Evolutionary conservation across 2,329 filamentous ascomycete species (phyloP).

Genomic region (Didymellaceae sp.): DNA sequence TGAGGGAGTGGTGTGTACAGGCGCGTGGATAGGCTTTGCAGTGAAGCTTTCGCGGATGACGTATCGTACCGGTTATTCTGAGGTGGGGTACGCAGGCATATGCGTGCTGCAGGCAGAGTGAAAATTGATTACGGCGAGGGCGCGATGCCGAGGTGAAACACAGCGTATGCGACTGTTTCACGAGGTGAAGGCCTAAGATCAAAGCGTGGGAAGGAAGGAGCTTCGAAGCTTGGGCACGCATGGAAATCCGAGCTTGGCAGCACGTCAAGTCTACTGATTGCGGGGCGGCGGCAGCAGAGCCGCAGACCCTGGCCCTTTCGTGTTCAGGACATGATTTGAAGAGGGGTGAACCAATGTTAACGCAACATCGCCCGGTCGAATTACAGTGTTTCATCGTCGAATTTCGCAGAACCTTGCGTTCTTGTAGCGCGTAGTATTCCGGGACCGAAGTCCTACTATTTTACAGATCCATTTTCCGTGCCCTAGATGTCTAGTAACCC

Average conservation of each 20-base stretch:
- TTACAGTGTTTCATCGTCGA: conserved; percentile 2
- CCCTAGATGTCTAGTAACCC: conserved; percentile 11
- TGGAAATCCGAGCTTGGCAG: conserved; percentile 6
- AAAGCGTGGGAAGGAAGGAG: conserved; percentile 4
- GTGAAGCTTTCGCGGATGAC: conserved; percentile 10
- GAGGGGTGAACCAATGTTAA: neutral
- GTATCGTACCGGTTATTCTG: conserved; percentile 12
- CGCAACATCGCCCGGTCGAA: neutral
- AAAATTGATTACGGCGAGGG: neutral
- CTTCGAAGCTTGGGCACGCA: conserved; percentile 18
- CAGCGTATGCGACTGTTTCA: conserved; percentile 5
- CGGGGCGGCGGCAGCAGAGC: conserved; percentile 15
- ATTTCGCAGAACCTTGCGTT: conserved; percentile 7
- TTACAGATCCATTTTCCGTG: conserved; percentile 18
- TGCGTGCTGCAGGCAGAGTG: neutral
- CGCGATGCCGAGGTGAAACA: neutral
- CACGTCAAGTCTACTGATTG: conserved; percentile 8
- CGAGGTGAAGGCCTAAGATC: conserved; percentile 1
- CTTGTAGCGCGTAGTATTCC: conserved; percentile 4
- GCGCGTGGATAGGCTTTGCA: neutral
- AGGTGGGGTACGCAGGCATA: conserved; percentile 2
- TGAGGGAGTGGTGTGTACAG: too few relatives aligned
- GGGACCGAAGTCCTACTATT: conserved; percentile 16
- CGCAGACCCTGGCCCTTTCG: conserved; percentile 4
- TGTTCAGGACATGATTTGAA: neutral